Evolutionary conservation across 2,329 filamentous ascomycete species (phyloP).

Genomic region (Sphaerostilbella broomeana): DNA sequence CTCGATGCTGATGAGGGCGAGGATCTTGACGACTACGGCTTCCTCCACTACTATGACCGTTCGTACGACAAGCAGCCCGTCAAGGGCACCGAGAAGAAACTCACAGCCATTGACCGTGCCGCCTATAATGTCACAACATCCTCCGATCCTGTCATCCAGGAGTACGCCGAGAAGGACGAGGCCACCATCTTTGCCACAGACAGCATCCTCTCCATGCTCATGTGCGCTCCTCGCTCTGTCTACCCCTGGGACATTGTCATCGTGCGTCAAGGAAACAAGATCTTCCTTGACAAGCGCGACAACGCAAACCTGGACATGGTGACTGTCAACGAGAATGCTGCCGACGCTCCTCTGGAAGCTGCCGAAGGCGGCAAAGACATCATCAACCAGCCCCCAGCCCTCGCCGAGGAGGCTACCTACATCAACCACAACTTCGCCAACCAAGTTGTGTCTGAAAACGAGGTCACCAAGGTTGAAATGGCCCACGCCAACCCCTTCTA

Average conservation of each 20-base stretch:
- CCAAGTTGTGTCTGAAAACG: conserved; percentile 83
- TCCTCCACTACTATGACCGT: conserved; percentile 97
- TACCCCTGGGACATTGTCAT: conserved; percentile 99
- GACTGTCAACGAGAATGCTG: conserved; percentile 97
- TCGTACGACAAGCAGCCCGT: conserved; percentile 89
- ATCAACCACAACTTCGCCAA: conserved; percentile 99
- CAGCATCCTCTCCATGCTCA: conserved; percentile 96
- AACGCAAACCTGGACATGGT: conserved; percentile 94
- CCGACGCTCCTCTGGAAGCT: conserved; percentile 85
- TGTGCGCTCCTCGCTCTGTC: conserved; percentile 94
- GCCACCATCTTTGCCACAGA: conserved; percentile 96
- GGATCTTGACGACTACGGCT: conserved; percentile 91
- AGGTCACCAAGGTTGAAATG: conserved; percentile 75
- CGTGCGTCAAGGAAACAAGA: conserved; percentile 85
- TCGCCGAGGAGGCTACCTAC: conserved; percentile 95
- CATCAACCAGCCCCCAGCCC: conserved; percentile 87
- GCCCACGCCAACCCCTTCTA: conserved; percentile 93
- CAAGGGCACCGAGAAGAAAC: conserved; percentile 80
- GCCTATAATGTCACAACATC: conserved; percentile 98
- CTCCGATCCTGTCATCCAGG: conserved; percentile 92
- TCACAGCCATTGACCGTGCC: conserved; percentile 83
- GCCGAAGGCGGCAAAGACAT: conserved; percentile 88
- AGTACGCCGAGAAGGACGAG: conserved; percentile 91
- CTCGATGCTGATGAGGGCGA: conserved; percentile 91
- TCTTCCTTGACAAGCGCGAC: conserved; percentile 98